Conservation (phyloP, 306 rosid species). For the Sophora flavescens region DNA sequence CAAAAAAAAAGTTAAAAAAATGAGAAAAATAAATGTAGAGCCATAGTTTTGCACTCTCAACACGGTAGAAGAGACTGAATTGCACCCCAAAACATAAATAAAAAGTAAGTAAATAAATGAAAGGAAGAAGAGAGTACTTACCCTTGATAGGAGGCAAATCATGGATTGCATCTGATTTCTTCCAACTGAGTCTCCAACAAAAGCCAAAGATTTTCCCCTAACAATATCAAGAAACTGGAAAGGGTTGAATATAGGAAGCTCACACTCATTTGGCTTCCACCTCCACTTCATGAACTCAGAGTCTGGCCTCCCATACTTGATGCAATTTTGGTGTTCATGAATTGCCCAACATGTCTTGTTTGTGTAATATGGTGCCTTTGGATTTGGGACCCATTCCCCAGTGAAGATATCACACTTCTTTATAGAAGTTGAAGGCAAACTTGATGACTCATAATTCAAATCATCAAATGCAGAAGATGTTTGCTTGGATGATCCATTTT, state of each 20-base stretch:
- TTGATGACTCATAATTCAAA: slow-evolving; percentile 46
- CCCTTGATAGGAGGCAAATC: slow-evolving; percentile 71
- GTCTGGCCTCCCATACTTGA: slow-evolving; percentile 86
- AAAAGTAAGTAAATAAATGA: too few relatives aligned
- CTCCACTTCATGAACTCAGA: slow-evolving; percentile 83
- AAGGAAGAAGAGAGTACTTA: slow-evolving; percentile 22
- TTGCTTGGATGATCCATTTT: slow-evolving; percentile 19
- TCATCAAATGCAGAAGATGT: slow-evolving; percentile 50
- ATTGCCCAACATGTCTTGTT: slow-evolving; percentile 88
- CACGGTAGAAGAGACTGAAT: slow-evolving; percentile 5
- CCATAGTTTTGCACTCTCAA: neutral
- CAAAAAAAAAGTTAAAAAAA: too few relatives aligned
- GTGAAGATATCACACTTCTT: slow-evolving; percentile 75
- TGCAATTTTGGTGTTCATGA: slow-evolving; percentile 89
- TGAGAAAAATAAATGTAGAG: neutral
- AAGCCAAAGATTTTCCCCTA: slow-evolving; percentile 84
- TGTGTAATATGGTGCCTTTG: slow-evolving; percentile 80
- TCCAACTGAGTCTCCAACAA: slow-evolving; percentile 94
- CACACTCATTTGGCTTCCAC: slow-evolving; percentile 89
- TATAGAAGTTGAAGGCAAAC: slow-evolving; percentile 41
- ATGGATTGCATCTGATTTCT: slow-evolving; percentile 90
- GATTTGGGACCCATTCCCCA: slow-evolving; percentile 89
- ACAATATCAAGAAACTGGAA: slow-evolving; percentile 78
- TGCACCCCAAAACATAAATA: too few relatives aligned
- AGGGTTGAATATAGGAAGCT: slow-evolving; percentile 78